Conservation (phyloP, 768 basidiomycete genomes). For the Chalciporus pseudorubinellus region DNA sequence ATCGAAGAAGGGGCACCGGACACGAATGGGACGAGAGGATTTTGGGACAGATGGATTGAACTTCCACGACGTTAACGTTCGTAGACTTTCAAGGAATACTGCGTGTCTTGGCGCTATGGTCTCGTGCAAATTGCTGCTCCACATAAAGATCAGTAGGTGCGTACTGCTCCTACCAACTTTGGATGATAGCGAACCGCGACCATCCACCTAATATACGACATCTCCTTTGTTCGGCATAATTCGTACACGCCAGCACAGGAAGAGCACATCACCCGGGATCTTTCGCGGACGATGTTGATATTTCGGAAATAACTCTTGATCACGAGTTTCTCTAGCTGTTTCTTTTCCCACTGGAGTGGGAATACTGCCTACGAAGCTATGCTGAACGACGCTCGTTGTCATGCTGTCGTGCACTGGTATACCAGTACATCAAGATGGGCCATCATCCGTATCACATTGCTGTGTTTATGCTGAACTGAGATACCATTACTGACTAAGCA, state of each 20-base stretch:
- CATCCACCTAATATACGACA: background rate
- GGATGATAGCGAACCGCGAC: background rate
- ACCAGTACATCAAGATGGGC: no score
- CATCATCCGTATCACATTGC: no score
- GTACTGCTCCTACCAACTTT: background rate
- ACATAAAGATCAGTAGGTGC: background rate
- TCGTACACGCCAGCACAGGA: background rate
- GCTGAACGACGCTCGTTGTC: background rate
- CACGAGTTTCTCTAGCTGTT: background rate
- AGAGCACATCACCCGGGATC: background rate
- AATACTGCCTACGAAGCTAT: background rate
- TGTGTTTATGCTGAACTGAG: background rate
- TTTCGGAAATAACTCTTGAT: background rate
- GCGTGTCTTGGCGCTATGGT: background rate
- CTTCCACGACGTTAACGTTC: background rate
- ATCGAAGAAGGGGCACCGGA: conserved; percentile 51
- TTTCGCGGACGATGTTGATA: background rate
- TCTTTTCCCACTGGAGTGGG: background rate
- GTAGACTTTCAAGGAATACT: background rate
- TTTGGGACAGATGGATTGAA: conserved; percentile 67
- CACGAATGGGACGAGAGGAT: conserved; percentile 74
- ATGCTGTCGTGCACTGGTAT: no score
- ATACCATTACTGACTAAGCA: background rate
- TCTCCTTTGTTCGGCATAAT: background rate
- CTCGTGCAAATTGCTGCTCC: background rate